Conservation (phyloP, 306 rosid genomes). For the Vigna unguiculata region DNA sequence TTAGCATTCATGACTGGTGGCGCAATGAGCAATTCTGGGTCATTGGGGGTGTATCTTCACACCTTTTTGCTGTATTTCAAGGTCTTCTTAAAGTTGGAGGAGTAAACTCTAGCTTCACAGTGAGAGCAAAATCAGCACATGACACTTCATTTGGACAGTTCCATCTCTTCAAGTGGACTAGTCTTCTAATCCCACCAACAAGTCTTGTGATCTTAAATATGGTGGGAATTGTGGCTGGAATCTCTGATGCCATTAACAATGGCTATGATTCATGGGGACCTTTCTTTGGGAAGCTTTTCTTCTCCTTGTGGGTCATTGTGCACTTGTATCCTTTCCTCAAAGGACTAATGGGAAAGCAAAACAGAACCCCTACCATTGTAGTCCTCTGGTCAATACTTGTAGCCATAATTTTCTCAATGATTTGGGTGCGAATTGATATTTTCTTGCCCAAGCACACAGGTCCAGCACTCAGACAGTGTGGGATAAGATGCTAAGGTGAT, state of each 20-base stretch:
- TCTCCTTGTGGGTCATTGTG: conserved; percentile 91
- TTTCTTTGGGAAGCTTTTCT: conserved; percentile 86
- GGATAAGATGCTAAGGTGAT: conserved; percentile 71
- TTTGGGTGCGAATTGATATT: conserved; percentile 92
- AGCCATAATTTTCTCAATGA: conserved; percentile 82
- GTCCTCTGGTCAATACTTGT: conserved; percentile 86
- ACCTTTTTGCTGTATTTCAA: conserved; percentile 87
- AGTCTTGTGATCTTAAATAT: conserved; percentile 82
- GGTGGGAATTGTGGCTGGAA: conserved; percentile 95
- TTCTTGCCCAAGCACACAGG: conserved; percentile 90
- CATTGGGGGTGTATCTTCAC: conserved; percentile 95
- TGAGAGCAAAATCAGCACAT: conserved; percentile 70
- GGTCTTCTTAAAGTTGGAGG: conserved; percentile 93
- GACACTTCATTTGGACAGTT: conserved; percentile 66
- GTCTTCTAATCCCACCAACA: conserved; percentile 92
- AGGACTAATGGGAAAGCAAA: conserved; percentile 92
- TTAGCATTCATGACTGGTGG: conserved; percentile 92
- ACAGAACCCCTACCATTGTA: conserved; percentile 90
- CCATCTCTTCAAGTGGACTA: conserved; percentile 90
- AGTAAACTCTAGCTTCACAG: conserved; percentile 62
- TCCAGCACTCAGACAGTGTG: conserved; percentile 90
- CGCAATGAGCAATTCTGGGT: conserved; percentile 97
- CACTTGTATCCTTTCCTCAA: conserved; percentile 97
- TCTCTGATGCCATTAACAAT: conserved; percentile 89
- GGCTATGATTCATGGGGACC: conserved; percentile 95